Evolutionary conservation across 1,284 basidiomycete genomes (phyloP).

Genomic region (Cryptococcus hybrid): DNA sequence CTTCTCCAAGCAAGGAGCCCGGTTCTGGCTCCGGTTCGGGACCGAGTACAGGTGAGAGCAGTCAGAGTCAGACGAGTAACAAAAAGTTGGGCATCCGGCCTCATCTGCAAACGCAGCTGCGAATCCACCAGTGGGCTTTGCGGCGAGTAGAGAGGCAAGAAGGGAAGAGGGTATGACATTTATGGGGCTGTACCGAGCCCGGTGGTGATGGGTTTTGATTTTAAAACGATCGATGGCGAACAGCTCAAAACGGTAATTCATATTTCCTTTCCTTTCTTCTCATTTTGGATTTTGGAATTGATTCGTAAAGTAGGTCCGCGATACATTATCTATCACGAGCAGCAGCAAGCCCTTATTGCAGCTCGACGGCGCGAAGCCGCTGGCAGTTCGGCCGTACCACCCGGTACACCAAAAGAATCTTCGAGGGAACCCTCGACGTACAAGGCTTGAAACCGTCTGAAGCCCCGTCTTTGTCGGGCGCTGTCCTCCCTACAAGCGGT

Average conservation of each 20-base stretch:
- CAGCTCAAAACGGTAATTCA: slow-evolving; percentile 44
- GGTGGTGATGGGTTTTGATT: slow-evolving; percentile 49
- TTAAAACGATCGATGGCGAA: slow-evolving; percentile 41
- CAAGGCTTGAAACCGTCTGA: too few species aligned
- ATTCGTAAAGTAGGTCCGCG: slow-evolving; percentile 31
- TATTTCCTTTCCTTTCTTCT: neutral
- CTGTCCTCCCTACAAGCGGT: too few species aligned
- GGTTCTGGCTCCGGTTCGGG: neutral
- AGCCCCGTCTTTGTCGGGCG: too few species aligned
- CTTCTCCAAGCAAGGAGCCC: neutral
- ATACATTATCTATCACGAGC: slow-evolving; percentile 46
- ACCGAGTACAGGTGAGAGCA: neutral
- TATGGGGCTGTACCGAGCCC: slow-evolving; percentile 32
- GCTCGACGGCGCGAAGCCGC: slow-evolving; percentile 32
- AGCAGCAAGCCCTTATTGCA: slow-evolving; percentile 47
- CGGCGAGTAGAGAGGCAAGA: slow-evolving; percentile 34
- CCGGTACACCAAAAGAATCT: too few species aligned
- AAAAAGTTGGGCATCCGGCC: neutral
- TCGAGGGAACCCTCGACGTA: too few species aligned
- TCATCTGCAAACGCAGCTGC: neutral
- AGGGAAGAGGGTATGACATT: slow-evolving; percentile 10
- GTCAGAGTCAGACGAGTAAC: slow-evolving; percentile 10
- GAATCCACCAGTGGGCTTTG: slow-evolving; percentile 40
- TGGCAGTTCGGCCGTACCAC: neutral
- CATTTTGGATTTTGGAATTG: neutral